Evolutionary conservation across 257 asterid genomes (phyloP).

Genomic region (Lantana camara): DNA sequence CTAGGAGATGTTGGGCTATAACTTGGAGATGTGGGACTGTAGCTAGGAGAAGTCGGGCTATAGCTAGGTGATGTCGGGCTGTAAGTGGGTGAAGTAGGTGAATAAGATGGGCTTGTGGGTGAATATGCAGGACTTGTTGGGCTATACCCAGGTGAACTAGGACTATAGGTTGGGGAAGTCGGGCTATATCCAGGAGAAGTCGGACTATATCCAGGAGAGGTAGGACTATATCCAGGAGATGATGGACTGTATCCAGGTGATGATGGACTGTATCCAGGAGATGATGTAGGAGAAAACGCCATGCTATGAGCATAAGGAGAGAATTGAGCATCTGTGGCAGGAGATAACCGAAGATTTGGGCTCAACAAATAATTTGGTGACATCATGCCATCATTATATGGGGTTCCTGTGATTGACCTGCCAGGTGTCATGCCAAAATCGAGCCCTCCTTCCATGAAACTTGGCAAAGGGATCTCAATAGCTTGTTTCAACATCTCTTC

Average conservation of each 20-base stretch:
- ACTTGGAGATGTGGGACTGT: slow-evolving; percentile 83
- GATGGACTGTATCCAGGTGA: slow-evolving; percentile 86
- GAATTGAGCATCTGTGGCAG: slow-evolving; percentile 78
- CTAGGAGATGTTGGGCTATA: slow-evolving; percentile 82
- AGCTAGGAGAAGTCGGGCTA: slow-evolving; percentile 86
- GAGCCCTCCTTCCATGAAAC: slow-evolving; percentile 91
- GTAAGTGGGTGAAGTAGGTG: slow-evolving; percentile 84
- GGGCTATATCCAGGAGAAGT: slow-evolving; percentile 92
- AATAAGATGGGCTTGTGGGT: slow-evolving; percentile 89
- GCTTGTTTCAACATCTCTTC: slow-evolving; percentile 96
- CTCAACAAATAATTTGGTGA: slow-evolving; percentile 79
- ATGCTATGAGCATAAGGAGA: slow-evolving; percentile 83
- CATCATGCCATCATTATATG: slow-evolving; percentile 93
- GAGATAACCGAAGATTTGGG: slow-evolving; percentile 82
- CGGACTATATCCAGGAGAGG: slow-evolving; percentile 88
- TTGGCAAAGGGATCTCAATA: slow-evolving; percentile 85
- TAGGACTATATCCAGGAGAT: slow-evolving; percentile 85
- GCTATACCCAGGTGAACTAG: slow-evolving; percentile 90
- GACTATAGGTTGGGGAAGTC: slow-evolving; percentile 91
- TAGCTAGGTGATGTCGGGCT: slow-evolving; percentile 77
- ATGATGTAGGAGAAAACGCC: slow-evolving; percentile 89
- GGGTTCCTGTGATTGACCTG: slow-evolving; percentile 83
- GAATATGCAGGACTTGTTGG: slow-evolving; percentile 95
- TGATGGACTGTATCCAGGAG: slow-evolving; percentile 79
- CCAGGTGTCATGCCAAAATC: slow-evolving; percentile 96